phyloP scores from a whole-genome alignment of 192 early-diverging fungal genomes.

The Entomortierella parvispora region DNA sequence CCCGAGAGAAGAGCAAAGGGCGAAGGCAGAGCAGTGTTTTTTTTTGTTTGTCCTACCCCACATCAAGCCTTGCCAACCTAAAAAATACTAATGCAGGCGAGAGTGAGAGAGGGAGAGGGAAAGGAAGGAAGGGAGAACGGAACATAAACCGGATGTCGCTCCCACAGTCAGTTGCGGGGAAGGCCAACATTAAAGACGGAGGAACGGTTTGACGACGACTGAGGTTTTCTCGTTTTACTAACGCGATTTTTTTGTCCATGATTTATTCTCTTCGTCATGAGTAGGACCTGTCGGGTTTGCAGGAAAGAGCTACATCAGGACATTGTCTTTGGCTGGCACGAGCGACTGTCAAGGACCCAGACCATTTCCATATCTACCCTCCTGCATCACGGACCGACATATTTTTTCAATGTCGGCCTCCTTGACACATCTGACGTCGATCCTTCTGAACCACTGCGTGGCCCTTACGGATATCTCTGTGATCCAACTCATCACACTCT shows the following conservation, averaged over 20 bases:
- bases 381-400: constrained; percentile 35
- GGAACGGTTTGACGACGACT: not conserved
- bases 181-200: not conserved
- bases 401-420: constrained; percentile 15
- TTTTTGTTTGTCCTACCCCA: constrained; percentile 6
- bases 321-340: constrained; percentile 32
- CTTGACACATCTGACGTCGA: constrained; percentile 26
- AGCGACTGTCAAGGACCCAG: constrained; percentile 34
- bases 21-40: too few species aligned
- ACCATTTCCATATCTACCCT: constrained; percentile 40
- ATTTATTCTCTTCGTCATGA: not conserved
- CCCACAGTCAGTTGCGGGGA: too few species aligned
- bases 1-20: too few species aligned
- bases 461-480: constrained; percentile 33
- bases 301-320: constrained; percentile 34
- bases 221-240: not conserved
- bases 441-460: constrained; percentile 25
- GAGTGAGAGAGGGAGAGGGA: too few species aligned
- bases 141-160: too few species aligned
- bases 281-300: constrained; percentile 24
- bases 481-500: constrained; percentile 29
- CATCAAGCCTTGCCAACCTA: not conserved
- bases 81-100: not conserved
- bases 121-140: not conserved
- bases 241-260: not conserved